Evolutionary conservation across 805 yeast species (phyloP), one percentile per base, ranked within the genome.

Genomic region (Yarrowia sp.): DNA sequence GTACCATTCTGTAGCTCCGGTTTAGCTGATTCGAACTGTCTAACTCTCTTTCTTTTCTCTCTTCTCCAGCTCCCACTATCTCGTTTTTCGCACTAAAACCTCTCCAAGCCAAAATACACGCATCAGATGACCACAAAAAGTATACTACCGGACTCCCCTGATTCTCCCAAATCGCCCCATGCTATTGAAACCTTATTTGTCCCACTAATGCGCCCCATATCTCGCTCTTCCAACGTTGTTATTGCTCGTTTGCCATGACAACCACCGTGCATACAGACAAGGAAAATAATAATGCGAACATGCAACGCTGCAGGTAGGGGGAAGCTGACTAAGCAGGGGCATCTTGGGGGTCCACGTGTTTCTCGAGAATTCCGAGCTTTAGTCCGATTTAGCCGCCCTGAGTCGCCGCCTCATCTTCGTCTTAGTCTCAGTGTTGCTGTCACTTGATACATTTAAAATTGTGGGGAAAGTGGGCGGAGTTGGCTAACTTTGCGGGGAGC

Each of bases 191-290:
- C 55, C 55, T 49, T 49, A 49, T 9, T 49, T 49, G 0, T 7
- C 10, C 38, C 39, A 9, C 38, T 36, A 6, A 7, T 33, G 6
- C 36, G 36, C 36, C 15, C 17, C 5, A 15, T 13, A 13, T 14
- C 19, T n/a, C 13, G 9, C 30, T 47, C 10, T 24, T 9, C 13
- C 15, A 30, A n/a, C 38, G 15, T 20, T 33, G 17, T 47, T 49
- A n/a, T 15, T 15, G 17, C 30, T 9, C 14, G 15, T 39, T 33
- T 33, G 34, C 55, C 55, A 49, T 34, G 55, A 39, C 34, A 49
- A 49, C 55, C 39, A 49, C 50, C 40, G 17, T 20, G 55, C 55
- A 49, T 9, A 1, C 39, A 12, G 13, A 33, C 38, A 33, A 49
- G n/a, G 55, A 15, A 17, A 34, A 49, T 49, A 49, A 33, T 49